Evolutionary conservation across 176 grass and related monocot genomes (phyloP).

Genomic region (Oryza punctata): DNA sequence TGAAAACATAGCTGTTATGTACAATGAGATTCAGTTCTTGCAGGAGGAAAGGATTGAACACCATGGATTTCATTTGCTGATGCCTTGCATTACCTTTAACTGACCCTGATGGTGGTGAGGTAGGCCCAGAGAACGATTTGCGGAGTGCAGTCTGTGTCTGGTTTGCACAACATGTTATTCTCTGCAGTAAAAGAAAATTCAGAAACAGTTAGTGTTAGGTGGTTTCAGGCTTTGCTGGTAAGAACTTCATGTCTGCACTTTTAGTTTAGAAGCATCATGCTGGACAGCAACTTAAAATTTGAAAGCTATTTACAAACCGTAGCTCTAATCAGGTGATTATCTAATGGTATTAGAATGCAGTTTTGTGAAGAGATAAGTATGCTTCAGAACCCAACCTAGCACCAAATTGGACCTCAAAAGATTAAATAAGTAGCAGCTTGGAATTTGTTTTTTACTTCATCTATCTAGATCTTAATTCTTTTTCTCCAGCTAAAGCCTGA

Average conservation of each 20-base stretch:
- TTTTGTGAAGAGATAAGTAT: background rate
- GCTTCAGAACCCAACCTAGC: background rate
- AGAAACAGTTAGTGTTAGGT: background rate
- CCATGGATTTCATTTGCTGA: background rate
- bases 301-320: background rate
- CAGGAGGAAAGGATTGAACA: background rate
- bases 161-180: conserved; percentile 61
- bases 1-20: background rate
- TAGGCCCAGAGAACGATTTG: conserved; percentile 51
- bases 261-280: background rate
- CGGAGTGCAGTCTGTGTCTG: conserved; percentile 48
- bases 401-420: background rate
- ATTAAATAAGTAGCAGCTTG: background rate
- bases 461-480: background rate
- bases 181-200: conserved; percentile 20
- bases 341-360: background rate
- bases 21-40: background rate
- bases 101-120: conserved; percentile 53
- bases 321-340: background rate
- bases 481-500: background rate
- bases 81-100: conserved; percentile 56
- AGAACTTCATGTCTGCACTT: background rate
- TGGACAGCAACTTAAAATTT: background rate
- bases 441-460: background rate
- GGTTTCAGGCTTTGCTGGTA: background rate